phyloP scores from a whole-genome alignment of 2,329 filamentous ascomycete genomes.

The Neonectria magnoliae region DNA sequence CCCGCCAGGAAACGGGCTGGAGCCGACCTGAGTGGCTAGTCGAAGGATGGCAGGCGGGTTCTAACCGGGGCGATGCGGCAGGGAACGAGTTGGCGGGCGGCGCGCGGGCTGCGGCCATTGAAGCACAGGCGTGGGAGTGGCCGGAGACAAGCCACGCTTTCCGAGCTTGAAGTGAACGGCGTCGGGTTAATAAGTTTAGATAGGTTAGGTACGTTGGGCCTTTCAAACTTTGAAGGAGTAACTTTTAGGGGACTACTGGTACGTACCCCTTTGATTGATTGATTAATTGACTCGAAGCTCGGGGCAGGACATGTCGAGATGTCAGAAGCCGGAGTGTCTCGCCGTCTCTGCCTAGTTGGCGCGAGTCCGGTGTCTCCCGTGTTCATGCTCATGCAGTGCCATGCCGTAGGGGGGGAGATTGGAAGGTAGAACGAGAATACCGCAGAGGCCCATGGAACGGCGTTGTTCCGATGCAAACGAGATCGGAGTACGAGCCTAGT shows the following conservation, averaged over 20 bases:
- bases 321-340: conserved; percentile 19
- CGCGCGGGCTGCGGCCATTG: conserved; percentile 8
- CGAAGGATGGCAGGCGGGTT: conserved; percentile 12
- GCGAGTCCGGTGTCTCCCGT: conserved; percentile 3
- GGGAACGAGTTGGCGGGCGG: conserved; percentile 18
- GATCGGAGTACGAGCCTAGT: background rate
- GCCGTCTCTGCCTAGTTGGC: conserved; percentile 13
- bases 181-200: background rate
- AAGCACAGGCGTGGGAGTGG: conserved; percentile 39
- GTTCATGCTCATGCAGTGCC: conserved; percentile 10
- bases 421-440: background rate
- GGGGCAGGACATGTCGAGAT: background rate
- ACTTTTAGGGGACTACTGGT: background rate
- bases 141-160: conserved; percentile 34
- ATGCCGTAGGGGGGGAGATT: conserved; percentile 6
- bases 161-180: conserved; percentile 2
- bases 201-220: background rate
- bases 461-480: conserved; percentile 5
- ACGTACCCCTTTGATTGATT: background rate
- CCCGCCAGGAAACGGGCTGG: conserved; percentile 30
- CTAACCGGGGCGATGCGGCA: conserved; percentile 14
- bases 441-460: background rate
- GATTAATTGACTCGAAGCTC: conserved; percentile 5
- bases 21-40: conserved; percentile 7
- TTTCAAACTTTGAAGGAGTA: background rate